These are phyloP conservation scores for Beta lomatogona DNA, from an alignment of 179 eudicot genomes.

Conservation along the genomic window DNA sequence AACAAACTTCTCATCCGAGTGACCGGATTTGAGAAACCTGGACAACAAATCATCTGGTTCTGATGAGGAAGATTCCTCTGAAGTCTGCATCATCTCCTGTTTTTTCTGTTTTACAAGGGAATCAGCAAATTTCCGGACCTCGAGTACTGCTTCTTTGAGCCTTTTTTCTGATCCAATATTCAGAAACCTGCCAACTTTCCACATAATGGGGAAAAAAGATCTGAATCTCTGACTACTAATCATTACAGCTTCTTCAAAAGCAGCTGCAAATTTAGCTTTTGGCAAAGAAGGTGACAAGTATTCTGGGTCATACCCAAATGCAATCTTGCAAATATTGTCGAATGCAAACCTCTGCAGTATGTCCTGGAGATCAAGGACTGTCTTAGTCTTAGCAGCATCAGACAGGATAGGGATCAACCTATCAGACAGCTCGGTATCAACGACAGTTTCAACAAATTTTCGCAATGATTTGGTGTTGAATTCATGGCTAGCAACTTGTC, in stretches of 20 bases:
- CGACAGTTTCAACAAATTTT: constrained; percentile 44
- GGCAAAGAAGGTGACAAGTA: constrained; percentile 51
- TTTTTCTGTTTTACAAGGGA: constrained; percentile 43
- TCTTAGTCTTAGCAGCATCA: constrained; percentile 27
- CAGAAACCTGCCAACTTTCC: constrained; percentile 48
- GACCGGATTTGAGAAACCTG: constrained; percentile 52
- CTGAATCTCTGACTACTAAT: constrained; percentile 42
- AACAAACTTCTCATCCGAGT: constrained; percentile 48
- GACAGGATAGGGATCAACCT: constrained; percentile 50
- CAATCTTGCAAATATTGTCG: constrained; percentile 57
- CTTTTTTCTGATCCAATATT: constrained; percentile 51
- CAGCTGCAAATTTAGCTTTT: constrained; percentile 36
- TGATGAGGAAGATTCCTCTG: neutral
- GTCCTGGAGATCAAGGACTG: constrained; percentile 59
- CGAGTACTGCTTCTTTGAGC: constrained; percentile 33
- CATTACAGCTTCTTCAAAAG: constrained; percentile 38
- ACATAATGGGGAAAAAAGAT: constrained; percentile 32
- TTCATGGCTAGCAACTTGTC: constrained; percentile 59
- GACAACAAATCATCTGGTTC: constrained; percentile 47
- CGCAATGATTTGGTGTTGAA: constrained; percentile 57
- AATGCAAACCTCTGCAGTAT: constrained; percentile 61
- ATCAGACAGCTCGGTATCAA: constrained; percentile 46
- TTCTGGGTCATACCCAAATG: constrained; percentile 66
- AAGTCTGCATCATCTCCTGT: constrained; percentile 18
- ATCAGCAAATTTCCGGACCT: constrained; percentile 47